Evolutionary conservation across 495 filamentous ascomycete genomes (phyloP).

Genomic region (Amorphotheca resinae): DNA sequence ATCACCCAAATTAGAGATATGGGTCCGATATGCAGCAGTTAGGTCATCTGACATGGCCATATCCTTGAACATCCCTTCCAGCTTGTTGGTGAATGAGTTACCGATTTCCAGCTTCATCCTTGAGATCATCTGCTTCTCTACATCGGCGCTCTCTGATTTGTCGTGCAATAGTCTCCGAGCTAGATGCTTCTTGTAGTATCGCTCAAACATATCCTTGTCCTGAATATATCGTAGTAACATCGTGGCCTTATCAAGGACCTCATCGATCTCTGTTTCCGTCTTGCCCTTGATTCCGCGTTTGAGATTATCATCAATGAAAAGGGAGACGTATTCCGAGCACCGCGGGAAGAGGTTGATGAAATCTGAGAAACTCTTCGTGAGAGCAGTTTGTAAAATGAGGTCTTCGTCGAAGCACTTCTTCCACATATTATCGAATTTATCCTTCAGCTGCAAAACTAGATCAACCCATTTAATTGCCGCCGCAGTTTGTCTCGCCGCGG

Average conservation of each 20-base stretch:
- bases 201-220: constrained; percentile 92
- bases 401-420: constrained; percentile 56
- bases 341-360: constrained; percentile 82
- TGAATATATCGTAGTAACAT: constrained; percentile 71
- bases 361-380: constrained; percentile 72
- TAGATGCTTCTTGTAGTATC: constrained; percentile 97
- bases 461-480: constrained; percentile 94
- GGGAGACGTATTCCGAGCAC: constrained; percentile 81
- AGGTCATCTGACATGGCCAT: constrained; percentile 85
- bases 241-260: constrained; percentile 80
- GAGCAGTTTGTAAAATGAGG: constrained; percentile 62
- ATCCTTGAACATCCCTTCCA: constrained; percentile 98
- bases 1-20: constrained; percentile 52
- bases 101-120: constrained; percentile 94
- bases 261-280: constrained; percentile 81
- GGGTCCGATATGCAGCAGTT: constrained; percentile 57
- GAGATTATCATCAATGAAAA: constrained; percentile 95
- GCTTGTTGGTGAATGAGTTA: constrained; percentile 80
- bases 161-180: constrained; percentile 73
- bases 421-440: constrained; percentile 79
- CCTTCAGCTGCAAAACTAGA: constrained; percentile 72
- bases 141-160: constrained; percentile 76
- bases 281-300: constrained; percentile 89
- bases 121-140: constrained; percentile 89
- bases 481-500: constrained; percentile 46